Evolutionary conservation across 2,329 filamentous ascomycete genomes (phyloP), one percentile per base, ranked within the genome.

Genomic region (Aspergillus flavus): DNA sequence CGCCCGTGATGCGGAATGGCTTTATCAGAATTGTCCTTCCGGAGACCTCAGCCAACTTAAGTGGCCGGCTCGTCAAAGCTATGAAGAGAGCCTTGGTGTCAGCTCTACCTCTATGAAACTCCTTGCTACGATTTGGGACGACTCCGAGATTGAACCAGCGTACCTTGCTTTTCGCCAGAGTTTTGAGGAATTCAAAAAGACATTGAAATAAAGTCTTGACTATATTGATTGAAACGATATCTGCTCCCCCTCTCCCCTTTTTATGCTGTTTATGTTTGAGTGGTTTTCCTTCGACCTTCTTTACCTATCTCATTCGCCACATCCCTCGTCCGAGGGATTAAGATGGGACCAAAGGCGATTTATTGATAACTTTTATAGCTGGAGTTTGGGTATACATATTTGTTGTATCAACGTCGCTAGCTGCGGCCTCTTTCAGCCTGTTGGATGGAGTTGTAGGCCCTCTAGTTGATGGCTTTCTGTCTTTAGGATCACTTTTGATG

Each of bases 1-100:
- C 59, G 71, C 67, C 26, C 62, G 63, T 11, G 71, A 74, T 56
- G 71, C 70, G 16, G 62, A 71, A 34, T 73, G 71, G 71, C 64
- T 74, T 14, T 71, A 65, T 58, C 63, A 70, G 12, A 65, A 67
- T 10, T 73, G 70, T 34, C 70, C 72, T 19, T 66, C 68, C 43
- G 72, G 70, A 26, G 66, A 74, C 43, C 64, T 74, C 23, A 21
- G 52, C 14, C 46, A 70, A n/a, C 64, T 74, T 41, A 43, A 28
- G 28, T 74, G 71, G 71, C 72, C 73, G 3, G 39, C 59, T 2
- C 61, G 30, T 10, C 53, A 64, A 57, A 65, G 58, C 46, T 62
- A 68, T 32, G 57, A 54, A 32, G 67, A 71, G 28, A 66, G 61
- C 50, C 53, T 71, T 16, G 69, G 66, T 6, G 53, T 64, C 34